These are phyloP conservation scores for Gigaspora rosea DNA, from an alignment of 192 early-diverging fungal species.

Conservation along the genomic window DNA sequence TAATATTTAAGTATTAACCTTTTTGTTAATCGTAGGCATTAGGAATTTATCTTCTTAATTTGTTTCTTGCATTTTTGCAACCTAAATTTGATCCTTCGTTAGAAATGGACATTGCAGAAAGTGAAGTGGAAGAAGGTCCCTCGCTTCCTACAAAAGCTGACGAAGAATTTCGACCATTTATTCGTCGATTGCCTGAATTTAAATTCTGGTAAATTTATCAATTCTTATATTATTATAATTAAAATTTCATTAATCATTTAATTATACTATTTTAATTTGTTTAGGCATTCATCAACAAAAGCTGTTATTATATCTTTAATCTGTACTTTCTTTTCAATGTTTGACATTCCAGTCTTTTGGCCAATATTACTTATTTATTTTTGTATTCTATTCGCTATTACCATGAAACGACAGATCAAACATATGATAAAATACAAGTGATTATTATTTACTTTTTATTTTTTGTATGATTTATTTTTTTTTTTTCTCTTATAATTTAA, in stretches of 20 bases:
- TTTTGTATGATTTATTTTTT: neutral
- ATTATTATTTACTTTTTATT: neutral
- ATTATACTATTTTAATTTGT: constrained; percentile 12
- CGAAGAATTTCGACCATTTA: constrained; percentile 97
- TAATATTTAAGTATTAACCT: neutral
- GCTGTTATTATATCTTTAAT: constrained; percentile 80
- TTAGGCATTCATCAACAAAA: constrained; percentile 79
- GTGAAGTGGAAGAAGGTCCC: constrained; percentile 63
- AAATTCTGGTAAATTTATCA: constrained; percentile 86
- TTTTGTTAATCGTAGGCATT: constrained; percentile 37
- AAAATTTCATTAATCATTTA: neutral
- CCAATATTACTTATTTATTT: constrained; percentile 98
- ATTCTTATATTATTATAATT: neutral
- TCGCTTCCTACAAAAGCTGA: constrained; percentile 81
- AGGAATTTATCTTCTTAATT: constrained; percentile 93
- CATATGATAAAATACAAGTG: constrained; percentile 93
- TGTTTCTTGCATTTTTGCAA: constrained; percentile 93
- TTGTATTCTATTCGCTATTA: constrained; percentile 87
- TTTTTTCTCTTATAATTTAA: neutral
- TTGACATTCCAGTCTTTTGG: constrained; percentile 99
- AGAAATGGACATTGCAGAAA: constrained; percentile 66
- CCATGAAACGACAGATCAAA: constrained; percentile 95
- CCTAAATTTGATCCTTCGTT: constrained; percentile 95
- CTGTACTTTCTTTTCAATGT: constrained; percentile 84
- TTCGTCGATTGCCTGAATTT: constrained; percentile 95